A percentile compares a stretch with the other conserved stretches of the same genome.
phyloP scores from a whole-genome alignment of 495 filamentous ascomycete genomes.

The Penicillium mononematosum region DNA sequence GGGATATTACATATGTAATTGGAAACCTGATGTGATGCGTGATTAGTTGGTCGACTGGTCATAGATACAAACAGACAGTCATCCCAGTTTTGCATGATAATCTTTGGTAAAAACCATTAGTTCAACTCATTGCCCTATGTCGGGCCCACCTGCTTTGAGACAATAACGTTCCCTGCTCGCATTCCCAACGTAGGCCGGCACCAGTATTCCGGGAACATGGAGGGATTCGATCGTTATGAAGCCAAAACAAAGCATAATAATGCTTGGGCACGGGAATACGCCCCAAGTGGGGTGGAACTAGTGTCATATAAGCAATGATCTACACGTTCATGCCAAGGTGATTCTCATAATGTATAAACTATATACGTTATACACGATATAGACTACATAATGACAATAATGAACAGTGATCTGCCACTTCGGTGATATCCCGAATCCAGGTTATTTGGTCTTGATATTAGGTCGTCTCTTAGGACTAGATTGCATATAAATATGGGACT shows the following conservation, averaged over 20 bases:
- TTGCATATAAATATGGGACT: too few relatives aligned
- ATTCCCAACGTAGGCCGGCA: neutral
- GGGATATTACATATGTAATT: neutral
- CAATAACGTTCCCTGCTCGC: neutral
- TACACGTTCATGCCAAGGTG: neutral
- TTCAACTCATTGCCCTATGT: neutral
- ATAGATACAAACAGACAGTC: neutral
- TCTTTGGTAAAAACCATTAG: neutral
- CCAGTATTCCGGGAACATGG: neutral
- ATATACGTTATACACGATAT: neutral
- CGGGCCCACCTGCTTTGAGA: neutral
- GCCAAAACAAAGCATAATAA: conserved; percentile 11
- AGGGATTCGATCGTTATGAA: conserved; percentile 3
- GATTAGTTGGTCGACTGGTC: neutral
- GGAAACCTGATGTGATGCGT: neutral
- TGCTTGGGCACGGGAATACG: neutral
- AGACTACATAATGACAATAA: neutral
- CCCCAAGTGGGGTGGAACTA: neutral
- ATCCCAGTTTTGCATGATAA: neutral
- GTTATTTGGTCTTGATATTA: neutral
- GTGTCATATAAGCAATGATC: conserved; percentile 1
- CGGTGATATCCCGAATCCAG: neutral
- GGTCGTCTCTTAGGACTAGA: too few relatives aligned
- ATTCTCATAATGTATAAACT: neutral
- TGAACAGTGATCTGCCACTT: neutral